Evolutionary conservation across 2,329 filamentous ascomycete genomes (phyloP).

Genomic region (Fonsecaea nubica): DNA sequence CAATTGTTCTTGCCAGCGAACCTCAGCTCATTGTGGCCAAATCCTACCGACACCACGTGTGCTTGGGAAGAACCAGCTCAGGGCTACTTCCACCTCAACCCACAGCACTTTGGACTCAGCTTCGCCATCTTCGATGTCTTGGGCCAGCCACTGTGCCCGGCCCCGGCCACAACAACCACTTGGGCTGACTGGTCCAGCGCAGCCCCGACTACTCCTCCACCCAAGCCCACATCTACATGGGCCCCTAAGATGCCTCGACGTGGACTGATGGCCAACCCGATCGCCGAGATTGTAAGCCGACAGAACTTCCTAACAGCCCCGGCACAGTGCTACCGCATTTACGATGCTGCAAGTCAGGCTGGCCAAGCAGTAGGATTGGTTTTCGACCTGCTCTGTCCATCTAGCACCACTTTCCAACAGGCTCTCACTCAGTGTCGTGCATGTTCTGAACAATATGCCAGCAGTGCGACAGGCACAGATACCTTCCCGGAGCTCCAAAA

Average conservation of each 20-base stretch:
- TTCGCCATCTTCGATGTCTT: conserved; percentile 63
- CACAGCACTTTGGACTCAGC: conserved; percentile 66
- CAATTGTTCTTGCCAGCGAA: conserved; percentile 35
- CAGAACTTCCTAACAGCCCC: conserved; percentile 19
- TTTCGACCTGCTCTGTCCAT: conserved; percentile 13
- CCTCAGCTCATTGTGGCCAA: conserved; percentile 13
- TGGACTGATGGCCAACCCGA: conserved; percentile 12
- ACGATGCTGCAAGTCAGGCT: conserved; percentile 20
- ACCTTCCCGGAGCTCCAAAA: conserved; percentile 18
- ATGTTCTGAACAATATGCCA: conserved; percentile 9
- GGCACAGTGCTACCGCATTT: conserved; percentile 23
- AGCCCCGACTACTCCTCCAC: conserved; percentile 1
- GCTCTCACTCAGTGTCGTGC: conserved; percentile 6
- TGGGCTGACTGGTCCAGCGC: conserved; percentile 18
- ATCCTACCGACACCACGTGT: conserved; percentile 25
- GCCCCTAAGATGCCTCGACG: conserved; percentile 15
- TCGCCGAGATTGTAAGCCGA: conserved; percentile 24
- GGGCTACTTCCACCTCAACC: conserved; percentile 69
- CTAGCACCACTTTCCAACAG: conserved; percentile 1
- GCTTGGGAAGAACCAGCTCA: conserved; percentile 34
- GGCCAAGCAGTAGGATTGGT: conserved; percentile 17
- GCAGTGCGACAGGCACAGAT: conserved; percentile 4
- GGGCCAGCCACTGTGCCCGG: conserved; percentile 30
- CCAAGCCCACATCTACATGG: conserved; percentile 12
- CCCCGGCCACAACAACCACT: conserved; percentile 12